These are phyloP conservation scores for Trichoderma virens DNA, from an alignment of 495 filamentous ascomycete genomes.

Conservation along the genomic window DNA sequence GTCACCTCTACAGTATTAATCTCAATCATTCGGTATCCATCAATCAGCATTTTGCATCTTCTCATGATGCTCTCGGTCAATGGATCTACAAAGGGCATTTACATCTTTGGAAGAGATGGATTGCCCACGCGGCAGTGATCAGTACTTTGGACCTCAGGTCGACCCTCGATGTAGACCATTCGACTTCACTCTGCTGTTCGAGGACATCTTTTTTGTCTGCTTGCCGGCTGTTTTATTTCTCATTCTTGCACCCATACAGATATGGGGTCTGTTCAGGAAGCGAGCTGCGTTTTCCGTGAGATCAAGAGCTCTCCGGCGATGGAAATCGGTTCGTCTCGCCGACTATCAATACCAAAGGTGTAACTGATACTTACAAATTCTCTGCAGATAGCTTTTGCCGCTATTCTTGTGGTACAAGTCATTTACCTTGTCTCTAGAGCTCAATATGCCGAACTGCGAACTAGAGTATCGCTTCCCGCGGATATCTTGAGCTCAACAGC, in stretches of 20 bases:
- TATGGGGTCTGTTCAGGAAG: background rate
- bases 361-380: background rate
- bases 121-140: background rate
- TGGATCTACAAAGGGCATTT: background rate
- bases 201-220: conserved; percentile 25
- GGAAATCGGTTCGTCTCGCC: conserved; percentile 3
- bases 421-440: background rate
- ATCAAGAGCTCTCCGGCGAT: background rate
- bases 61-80: background rate
- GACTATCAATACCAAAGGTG: background rate
- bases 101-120: background rate
- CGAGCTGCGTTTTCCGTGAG: background rate
- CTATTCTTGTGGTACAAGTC: background rate
- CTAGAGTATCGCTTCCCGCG: background rate
- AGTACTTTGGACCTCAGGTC: conserved; percentile 23
- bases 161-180: conserved; percentile 23
- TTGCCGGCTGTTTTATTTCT: conserved; percentile 26
- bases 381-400: background rate
- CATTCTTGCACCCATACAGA: conserved; percentile 10
- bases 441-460: background rate
- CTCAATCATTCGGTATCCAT: no score
- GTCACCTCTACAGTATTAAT: no score
- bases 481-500: background rate
- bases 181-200: conserved; percentile 32
- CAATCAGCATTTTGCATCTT: no score